phyloP scores from a whole-genome alignment of 495 filamentous ascomycete species.

The Diplogelasinospora grovesii region DNA sequence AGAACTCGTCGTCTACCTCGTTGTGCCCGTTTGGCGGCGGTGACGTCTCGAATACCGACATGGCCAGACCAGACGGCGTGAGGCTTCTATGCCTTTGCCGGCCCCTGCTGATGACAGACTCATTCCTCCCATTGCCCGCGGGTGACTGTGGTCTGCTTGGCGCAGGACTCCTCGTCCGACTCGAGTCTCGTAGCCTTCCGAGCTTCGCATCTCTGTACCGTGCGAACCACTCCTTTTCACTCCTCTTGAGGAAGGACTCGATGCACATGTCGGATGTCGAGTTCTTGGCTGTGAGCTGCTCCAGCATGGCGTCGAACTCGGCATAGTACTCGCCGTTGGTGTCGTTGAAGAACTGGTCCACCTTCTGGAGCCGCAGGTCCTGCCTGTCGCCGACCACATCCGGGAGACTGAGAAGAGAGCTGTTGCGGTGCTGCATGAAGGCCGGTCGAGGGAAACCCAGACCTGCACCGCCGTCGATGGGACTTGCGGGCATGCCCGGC shows the following conservation, averaged over 20 bases:
- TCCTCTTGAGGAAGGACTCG: slow-evolving; percentile 54
- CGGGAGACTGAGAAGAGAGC: slow-evolving; percentile 40
- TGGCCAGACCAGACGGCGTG: slow-evolving; percentile 23
- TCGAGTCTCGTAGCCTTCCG: slow-evolving; percentile 22
- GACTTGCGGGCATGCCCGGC: too few relatives aligned
- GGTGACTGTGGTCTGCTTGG: slow-evolving; percentile 20
- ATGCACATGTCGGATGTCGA: slow-evolving; percentile 54
- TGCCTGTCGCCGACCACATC: slow-evolving; percentile 56
- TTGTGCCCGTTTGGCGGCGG: slow-evolving; percentile 10
- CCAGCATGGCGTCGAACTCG: slow-evolving; percentile 50
- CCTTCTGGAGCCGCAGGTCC: slow-evolving; percentile 57
- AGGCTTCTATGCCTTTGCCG: slow-evolving; percentile 24
- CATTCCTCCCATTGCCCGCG: slow-evolving; percentile 15
- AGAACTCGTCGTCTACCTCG: slow-evolving; percentile 44
- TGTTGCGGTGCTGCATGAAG: slow-evolving; percentile 25
- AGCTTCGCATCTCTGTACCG: slow-evolving; percentile 55
- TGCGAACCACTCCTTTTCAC: slow-evolving; percentile 60
- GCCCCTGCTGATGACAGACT: slow-evolving; percentile 24
- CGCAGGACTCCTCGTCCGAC: slow-evolving; percentile 9
- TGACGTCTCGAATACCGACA: slow-evolving; percentile 25
- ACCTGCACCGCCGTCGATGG: slow-evolving; percentile 12
- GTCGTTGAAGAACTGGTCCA: slow-evolving; percentile 65
- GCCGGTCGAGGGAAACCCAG: slow-evolving; percentile 24
- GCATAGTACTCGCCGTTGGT: slow-evolving; percentile 50
- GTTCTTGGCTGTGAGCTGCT: slow-evolving; percentile 45